Percentiles rank a stretch among this genome's conserved stretches.
These are phyloP conservation scores for Didymosphaeria variabile DNA, from an alignment of 2,329 filamentous ascomycete species.

Conservation along the genomic window DNA sequence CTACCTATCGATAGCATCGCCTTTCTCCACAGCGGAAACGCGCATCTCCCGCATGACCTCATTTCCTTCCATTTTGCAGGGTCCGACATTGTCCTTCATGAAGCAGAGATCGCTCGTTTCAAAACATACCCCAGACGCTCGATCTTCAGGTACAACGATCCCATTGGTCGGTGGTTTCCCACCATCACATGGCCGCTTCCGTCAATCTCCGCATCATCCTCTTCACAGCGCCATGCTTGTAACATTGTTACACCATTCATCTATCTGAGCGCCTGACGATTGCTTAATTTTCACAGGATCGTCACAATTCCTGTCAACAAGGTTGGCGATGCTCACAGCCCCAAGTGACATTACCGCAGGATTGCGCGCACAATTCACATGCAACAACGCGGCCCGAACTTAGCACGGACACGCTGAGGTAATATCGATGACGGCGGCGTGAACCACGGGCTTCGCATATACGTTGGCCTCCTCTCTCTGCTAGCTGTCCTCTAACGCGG, in stretches of 20 bases:
- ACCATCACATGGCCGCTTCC: not conserved
- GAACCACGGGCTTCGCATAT: conserved; percentile 11
- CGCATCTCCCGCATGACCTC: conserved; percentile 14
- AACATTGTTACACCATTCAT: conserved; percentile 1
- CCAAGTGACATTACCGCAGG: conserved; percentile 7
- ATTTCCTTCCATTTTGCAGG: conserved; percentile 5
- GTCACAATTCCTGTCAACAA: not conserved
- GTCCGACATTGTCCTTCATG: not conserved
- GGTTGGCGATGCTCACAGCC: not conserved
- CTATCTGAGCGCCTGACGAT: conserved; percentile 9
- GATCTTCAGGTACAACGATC: conserved; percentile 9
- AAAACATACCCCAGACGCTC: conserved; percentile 15
- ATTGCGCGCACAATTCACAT: conserved; percentile 2
- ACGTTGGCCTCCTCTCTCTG: conserved; percentile 9
- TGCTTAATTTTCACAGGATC: not conserved
- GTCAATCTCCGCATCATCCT: conserved; percentile 15
- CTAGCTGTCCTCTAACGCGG: conserved; percentile 3
- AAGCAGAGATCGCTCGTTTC: conserved; percentile 15
- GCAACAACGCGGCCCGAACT: not conserved
- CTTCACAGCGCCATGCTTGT: conserved; percentile 3
- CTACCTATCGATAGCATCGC: not conserved
- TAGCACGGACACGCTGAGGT: conserved; percentile 8
- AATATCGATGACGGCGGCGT: not conserved
- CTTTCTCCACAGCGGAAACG: not conserved
- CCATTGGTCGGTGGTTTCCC: conserved; percentile 4